Evolutionary conservation across 192 early-diverging fungal species (phyloP).

Genomic region (Podila verticillata): DNA sequence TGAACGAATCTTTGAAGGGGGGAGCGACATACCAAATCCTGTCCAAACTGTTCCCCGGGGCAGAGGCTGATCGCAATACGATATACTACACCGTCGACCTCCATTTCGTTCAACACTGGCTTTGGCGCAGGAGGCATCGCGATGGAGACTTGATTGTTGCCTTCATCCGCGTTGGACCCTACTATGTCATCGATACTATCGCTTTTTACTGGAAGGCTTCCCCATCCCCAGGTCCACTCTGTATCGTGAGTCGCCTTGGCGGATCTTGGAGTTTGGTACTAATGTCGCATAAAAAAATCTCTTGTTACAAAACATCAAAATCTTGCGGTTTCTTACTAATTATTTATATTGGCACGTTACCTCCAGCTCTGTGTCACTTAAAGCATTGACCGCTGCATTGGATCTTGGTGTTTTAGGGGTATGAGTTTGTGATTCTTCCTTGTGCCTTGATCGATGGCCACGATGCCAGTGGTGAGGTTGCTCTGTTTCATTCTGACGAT

Average conservation of each 20-base stretch:
- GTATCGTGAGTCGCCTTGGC: slow-evolving; percentile 21
- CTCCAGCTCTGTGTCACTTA: slow-evolving; percentile 70
- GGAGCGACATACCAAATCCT: slow-evolving; percentile 56
- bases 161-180: slow-evolving; percentile 36
- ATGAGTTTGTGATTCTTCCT: background rate
- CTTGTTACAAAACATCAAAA: background rate
- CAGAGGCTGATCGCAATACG: slow-evolving; percentile 68
- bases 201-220: slow-evolving; percentile 68
- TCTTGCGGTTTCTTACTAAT: background rate
- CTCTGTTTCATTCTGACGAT: background rate
- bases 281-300: background rate
- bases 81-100: slow-evolving; percentile 49
- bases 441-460: background rate
- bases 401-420: background rate
- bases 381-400: slow-evolving; percentile 40
- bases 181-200: slow-evolving; percentile 42
- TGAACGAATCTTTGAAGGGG: background rate
- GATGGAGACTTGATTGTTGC: slow-evolving; percentile 73
- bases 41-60: slow-evolving; percentile 56
- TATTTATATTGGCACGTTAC: background rate
- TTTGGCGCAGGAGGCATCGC: slow-evolving; percentile 18
- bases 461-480: slow-evolving; percentile 12
- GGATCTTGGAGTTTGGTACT: slow-evolving; percentile 37
- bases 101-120: slow-evolving; percentile 44
- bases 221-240: slow-evolving; percentile 84